phyloP scores from a whole-genome alignment of 1,139 yeast species.

The Pichia sp. region DNA sequence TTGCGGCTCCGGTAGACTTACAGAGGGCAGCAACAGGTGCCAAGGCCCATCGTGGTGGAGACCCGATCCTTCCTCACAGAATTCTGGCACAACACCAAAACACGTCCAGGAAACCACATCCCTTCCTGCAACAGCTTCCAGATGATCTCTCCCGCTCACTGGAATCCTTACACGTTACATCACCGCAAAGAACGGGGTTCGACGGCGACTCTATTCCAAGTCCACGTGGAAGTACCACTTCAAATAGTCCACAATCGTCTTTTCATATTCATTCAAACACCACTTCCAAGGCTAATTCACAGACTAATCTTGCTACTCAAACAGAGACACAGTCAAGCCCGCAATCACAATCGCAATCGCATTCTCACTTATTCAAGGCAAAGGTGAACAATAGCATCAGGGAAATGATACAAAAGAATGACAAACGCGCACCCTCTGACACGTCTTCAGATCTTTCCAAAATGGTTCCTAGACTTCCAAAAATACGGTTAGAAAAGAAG shows the following conservation, averaged over 20 bases:
- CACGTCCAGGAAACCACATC: constrained; percentile 10
- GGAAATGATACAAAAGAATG: no score
- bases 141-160: constrained; percentile 9
- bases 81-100: constrained; percentile 8
- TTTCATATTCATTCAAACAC: background rate
- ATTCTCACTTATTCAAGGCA: no score
- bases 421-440: no score
- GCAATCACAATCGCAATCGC: no score
- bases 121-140: constrained; percentile 14
- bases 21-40: background rate
- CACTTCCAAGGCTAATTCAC: background rate
- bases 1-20: no score
- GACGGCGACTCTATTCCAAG: background rate
- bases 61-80: constrained; percentile 9
- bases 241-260: constrained; percentile 3
- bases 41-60: background rate
- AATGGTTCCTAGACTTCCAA: no score
- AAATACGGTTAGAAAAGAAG: no score
- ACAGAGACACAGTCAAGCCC: no score
- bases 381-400: no score
- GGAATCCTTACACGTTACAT: constrained; percentile 11
- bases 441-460: no score
- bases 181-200: constrained; percentile 3
- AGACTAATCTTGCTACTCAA: no score
- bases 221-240: constrained; percentile 3